Evolutionary conservation across 176 grass and related monocot genomes (phyloP), one percentile per base, ranked within the genome.

Genomic region (Leersia perrieri): DNA sequence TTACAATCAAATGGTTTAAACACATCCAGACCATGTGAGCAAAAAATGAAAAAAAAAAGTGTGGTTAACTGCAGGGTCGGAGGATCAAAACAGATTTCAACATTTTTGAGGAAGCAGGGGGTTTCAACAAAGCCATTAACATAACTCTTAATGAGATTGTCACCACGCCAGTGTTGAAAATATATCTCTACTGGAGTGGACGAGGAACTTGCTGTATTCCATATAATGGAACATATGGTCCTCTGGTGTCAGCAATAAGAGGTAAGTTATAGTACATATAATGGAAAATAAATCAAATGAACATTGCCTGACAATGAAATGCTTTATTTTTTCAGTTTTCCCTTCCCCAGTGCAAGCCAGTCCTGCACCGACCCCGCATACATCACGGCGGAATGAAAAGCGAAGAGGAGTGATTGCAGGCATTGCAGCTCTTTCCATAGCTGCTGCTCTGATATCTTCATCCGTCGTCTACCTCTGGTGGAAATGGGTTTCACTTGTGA

Each of bases 131-230:
- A 80, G 0, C 75, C 49, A 88, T 29, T 26, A 90, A 61, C 44
- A 81, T 84, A 42, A 83, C 71, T 13, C 33, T 33, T 9, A 67
- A 81, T 74, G 81, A 39, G 14, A 65, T 29, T 3, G 72, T 85
- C 22, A 32, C 61, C 16, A 70, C 77, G 16, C 60, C 57, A 0
- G 57, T 82, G 8, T 30, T 93, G 33, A 77, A 49, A 34, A 85
- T 93, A 77, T 84, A 92, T 92, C 69, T 92, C 15, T 77, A 89
- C 20, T 92, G 90, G 90, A 75, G 29, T 41, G 91, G 91, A 25
- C 82, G 82, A 8, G 91, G 91, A 38, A 90, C 91, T 16, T 89
- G 62, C 18, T 78, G 80, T 40, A 82, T 93, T 70, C 91, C 87
- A 34, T 33, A 70, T 9, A 14, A 82, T 69, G 87, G 81, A 82